Evolutionary conservation across 345 rosid species (phyloP).

Genomic region (Hibiscus tridactylites): DNA sequence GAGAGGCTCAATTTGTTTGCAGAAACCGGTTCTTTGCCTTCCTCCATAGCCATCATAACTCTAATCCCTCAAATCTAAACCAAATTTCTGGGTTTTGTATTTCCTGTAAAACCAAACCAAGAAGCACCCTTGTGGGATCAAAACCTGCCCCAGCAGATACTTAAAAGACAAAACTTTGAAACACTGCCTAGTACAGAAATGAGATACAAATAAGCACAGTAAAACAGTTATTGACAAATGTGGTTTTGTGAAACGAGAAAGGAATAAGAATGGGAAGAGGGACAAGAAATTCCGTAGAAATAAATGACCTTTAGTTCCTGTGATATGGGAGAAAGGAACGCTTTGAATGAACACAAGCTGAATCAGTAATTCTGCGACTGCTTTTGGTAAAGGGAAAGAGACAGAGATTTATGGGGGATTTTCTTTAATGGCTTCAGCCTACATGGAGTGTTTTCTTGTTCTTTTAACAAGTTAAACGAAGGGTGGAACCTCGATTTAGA

Average conservation of each 20-base stretch:
- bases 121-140: slow-evolving; percentile 1
- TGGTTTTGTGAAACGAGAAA: neutral
- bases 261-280: neutral
- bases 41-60: slow-evolving; percentile 33
- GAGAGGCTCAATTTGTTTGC: slow-evolving; percentile 25
- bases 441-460: neutral
- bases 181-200: neutral
- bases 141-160: neutral
- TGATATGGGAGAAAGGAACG: slow-evolving; percentile 6
- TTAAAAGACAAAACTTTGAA: neutral
- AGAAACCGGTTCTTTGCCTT: slow-evolving; percentile 35
- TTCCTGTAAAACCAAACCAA: slow-evolving; percentile 9
- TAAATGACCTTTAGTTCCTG: neutral
- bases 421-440: neutral
- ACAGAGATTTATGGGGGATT: neutral
- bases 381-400: neutral
- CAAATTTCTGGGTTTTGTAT: neutral
- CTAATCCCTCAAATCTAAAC: neutral
- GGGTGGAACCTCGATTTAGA: too few species aligned
- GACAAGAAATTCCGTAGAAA: neutral
- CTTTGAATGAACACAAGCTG: neutral
- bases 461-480: neutral
- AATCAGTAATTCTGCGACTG: neutral
- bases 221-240: neutral
- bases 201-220: neutral